Evolutionary conservation across 345 rosid genomes (phyloP), one percentile per base, ranked within the genome.

Genomic region (Aquilaria sinensis): DNA sequence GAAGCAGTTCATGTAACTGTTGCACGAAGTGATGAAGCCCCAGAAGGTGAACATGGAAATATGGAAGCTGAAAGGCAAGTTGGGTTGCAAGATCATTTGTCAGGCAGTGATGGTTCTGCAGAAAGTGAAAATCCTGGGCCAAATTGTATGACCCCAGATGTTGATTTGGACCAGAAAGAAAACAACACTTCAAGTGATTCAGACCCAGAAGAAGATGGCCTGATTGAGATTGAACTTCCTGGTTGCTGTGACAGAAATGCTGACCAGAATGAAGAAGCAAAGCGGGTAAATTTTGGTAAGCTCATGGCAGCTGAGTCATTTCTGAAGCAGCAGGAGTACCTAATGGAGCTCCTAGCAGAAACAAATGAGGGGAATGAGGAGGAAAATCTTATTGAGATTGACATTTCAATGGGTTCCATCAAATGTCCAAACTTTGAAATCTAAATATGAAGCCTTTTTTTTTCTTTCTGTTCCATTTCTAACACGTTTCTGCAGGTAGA

Each of bases 371-470:
- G 59, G 33, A 83, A 61, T 58, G 96, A 83, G 54, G 96, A 86
- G 50, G 93, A 86, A 33, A 84, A 83, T 61, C 70, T 89, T 63
- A 84, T 89, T 67, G 96, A 89, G 76, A 85, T 89, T 70, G 96
- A 89, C 72, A 83, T 89, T 65, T 81, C 86, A 10, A 63, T 81
- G 73, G 89, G 90, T 8, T 89, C 88, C 53, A 89, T 86, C 70
- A 89, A 89, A 72, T 70, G 75, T 46, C 55, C 75, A 61, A 61
- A 58, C 60, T 60, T 64, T 66, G 68, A 68, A 34, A 67, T 76
- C 67, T 68, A 75, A 62, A 70, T 69, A 47, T 70, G 54, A 64
- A 31, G 4, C 23, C 23, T 0, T 23, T 23, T 23, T 23, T 13
- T 3, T 7, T 10, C 10, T 12, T 12, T 8, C 30, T 14, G 50